phyloP scores from a whole-genome alignment of 2,329 filamentous ascomycete genomes.

The Cordyceps pruinosa region DNA sequence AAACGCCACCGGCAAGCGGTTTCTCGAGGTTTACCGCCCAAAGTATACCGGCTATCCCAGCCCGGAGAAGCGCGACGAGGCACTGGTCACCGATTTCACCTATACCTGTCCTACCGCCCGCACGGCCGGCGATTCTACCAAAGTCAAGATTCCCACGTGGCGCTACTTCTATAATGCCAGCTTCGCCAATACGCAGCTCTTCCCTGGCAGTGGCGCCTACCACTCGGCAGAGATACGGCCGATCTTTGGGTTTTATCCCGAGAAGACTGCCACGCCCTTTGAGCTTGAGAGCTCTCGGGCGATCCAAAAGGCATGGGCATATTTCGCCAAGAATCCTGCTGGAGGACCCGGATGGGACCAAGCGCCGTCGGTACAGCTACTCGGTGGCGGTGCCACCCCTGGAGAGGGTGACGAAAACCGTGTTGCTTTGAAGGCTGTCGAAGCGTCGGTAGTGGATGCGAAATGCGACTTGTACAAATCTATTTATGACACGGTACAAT shows the following conservation, averaged over 20 bases:
- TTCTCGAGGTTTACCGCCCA: not conserved
- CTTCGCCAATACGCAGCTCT: constrained; percentile 39
- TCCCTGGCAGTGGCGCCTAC: constrained; percentile 33
- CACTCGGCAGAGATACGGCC: constrained; percentile 40
- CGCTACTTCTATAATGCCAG: constrained; percentile 41
- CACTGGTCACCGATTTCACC: constrained; percentile 17
- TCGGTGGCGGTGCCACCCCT: constrained; percentile 19
- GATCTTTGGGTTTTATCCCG: constrained; percentile 32
- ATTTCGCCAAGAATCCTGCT: constrained; percentile 22
- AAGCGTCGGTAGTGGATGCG: constrained; percentile 14
- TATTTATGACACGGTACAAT: not conserved
- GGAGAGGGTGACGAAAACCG: constrained; percentile 3
- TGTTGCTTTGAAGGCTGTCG: not conserved
- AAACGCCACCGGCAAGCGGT: not conserved
- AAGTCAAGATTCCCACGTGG: constrained; percentile 33
- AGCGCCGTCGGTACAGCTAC: constrained; percentile 18
- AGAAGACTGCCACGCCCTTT: constrained; percentile 16
- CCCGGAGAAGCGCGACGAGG: constrained; percentile 16
- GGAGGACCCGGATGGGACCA: constrained; percentile 21
- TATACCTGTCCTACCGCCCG: constrained; percentile 19
- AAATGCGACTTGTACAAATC: constrained; percentile 12
- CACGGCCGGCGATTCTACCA: constrained; percentile 25
- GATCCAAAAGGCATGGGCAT: constrained; percentile 25
- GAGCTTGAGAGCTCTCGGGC: constrained; percentile 16
- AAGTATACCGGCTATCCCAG: not conserved